Base-by-base conservation (phyloP, 306 rosid species). In the Dryas octopetala region DNA sequence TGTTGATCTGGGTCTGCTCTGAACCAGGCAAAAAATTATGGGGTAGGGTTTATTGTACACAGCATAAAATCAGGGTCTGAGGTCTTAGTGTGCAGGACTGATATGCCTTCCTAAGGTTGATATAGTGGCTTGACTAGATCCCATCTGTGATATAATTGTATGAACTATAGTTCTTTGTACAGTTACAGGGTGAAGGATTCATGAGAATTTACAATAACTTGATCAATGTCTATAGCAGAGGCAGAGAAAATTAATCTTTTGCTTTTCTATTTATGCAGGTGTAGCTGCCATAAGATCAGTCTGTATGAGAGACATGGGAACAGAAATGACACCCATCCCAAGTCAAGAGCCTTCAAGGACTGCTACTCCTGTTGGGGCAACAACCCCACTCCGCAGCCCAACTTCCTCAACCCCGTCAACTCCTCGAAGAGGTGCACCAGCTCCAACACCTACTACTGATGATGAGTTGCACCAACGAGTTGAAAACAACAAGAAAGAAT, bases 281-380 rank as follows among this genome's bases (percentile, higher is more conserved):
- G 61, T 74, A 53, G 84, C 96, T 45, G 90, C 93, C 43, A 76
- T 94, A 40, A 88, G 97, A 85, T 87, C 97, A 5, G 98, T 94
- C 45, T 92, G 96, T 28, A 94, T 94, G 98, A 90, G 98, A 82
- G 98, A 94, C 59, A 94, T 91, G 97, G 98, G 98, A 83, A 94
- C 98, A 6, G 98, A 94, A 86, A 94, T 94, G 98, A 94, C 98
- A 63, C 98, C 98, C 0, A 83, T 79, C 64, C 79, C 96, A 74
- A 94, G 98, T 71, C 97, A 86, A 86, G 98, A 94, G 77, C 98
- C 98, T 76, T 94, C 98, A 0, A 80, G 89, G 54, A 94, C 98
- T 8, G 86, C 91, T n/a, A 94, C 98, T 38, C 98, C 98, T 1
- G 80, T 82, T 2, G 97, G 96, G 26, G 90, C 97, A 13, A 88